phyloP scores from a whole-genome alignment of 1,139 yeast species.

The Keqinozyma sinolaborantium region DNA sequence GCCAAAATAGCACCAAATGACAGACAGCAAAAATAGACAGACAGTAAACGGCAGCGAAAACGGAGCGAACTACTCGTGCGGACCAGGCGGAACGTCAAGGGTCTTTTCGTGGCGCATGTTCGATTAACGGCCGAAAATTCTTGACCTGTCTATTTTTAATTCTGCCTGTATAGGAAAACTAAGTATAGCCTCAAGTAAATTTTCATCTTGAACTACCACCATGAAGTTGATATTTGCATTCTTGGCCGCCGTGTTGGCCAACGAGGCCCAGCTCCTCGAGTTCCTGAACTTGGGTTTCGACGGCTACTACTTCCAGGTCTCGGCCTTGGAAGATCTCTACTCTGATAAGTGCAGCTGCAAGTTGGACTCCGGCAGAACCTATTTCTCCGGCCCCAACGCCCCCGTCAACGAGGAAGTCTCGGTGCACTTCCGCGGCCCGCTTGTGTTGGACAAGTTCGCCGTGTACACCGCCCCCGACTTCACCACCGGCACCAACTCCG shows the following conservation, averaged over 20 bases:
- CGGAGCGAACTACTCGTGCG: too few species aligned
- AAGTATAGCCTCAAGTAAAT: too few species aligned
- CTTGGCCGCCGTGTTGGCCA: not conserved
- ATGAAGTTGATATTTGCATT: not conserved
- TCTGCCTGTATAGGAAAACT: too few species aligned
- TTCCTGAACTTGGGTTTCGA: conserved; percentile 70
- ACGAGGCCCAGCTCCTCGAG: conserved; percentile 31
- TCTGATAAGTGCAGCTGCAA: conserved; percentile 59
- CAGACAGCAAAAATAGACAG: too few species aligned
- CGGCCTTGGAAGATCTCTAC: conserved; percentile 43
- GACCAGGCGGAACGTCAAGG: too few species aligned
- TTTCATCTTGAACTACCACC: too few species aligned
- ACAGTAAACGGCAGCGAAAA: too few species aligned
- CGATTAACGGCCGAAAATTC: too few species aligned
- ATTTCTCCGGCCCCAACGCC: conserved; percentile 71
- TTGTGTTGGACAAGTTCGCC: conserved; percentile 75
- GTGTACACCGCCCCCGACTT: conserved; percentile 42
- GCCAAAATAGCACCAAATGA: too few species aligned
- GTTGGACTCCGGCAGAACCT: conserved; percentile 47
- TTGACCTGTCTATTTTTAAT: too few species aligned
- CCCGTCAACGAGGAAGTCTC: conserved; percentile 89
- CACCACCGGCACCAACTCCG: conserved; percentile 22
- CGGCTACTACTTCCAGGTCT: conserved; percentile 75
- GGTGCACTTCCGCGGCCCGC: conserved; percentile 93
- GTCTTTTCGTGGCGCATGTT: too few species aligned